Conservation (phyloP, 2,329 filamentous ascomycete species). For the Cordyceps pruinosa region DNA sequence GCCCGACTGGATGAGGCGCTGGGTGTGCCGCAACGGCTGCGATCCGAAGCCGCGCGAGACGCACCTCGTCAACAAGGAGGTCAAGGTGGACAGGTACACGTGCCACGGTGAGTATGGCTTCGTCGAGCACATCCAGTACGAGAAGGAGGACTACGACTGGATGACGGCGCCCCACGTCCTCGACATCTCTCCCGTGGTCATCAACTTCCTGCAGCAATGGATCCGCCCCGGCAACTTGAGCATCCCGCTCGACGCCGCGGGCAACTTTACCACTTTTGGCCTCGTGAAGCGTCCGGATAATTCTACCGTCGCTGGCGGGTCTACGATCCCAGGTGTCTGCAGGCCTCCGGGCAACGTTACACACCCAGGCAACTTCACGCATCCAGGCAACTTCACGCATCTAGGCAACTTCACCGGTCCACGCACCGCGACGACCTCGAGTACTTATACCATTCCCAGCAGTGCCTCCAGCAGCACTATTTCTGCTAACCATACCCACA, state of each 20-base stretch:
- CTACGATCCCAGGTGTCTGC: neutral
- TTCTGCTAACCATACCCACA: neutral
- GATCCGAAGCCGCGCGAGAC: neutral
- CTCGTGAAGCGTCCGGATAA: neutral
- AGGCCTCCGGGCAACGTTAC: neutral
- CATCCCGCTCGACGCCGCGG: neutral
- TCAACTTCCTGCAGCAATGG: neutral
- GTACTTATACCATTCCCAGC: neutral
- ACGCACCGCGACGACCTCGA: neutral
- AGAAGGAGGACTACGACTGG: neutral
- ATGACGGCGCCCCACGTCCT: neutral
- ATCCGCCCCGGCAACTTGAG: neutral
- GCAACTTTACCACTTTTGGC: neutral
- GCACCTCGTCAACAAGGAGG: neutral
- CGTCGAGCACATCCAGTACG: neutral
- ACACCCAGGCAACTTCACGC: no score
- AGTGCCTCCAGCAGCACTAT: neutral
- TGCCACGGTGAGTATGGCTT: neutral
- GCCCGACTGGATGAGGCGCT: constrained; percentile 1
- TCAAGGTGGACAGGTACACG: neutral
- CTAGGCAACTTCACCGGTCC: neutral
- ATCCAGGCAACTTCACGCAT: neutral
- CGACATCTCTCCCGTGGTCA: neutral
- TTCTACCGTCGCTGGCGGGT: neutral
- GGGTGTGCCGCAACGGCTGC: constrained; percentile 10